phyloP scores from a whole-genome alignment of 2,329 filamentous ascomycete species.

The Xylariaceae sp. region DNA sequence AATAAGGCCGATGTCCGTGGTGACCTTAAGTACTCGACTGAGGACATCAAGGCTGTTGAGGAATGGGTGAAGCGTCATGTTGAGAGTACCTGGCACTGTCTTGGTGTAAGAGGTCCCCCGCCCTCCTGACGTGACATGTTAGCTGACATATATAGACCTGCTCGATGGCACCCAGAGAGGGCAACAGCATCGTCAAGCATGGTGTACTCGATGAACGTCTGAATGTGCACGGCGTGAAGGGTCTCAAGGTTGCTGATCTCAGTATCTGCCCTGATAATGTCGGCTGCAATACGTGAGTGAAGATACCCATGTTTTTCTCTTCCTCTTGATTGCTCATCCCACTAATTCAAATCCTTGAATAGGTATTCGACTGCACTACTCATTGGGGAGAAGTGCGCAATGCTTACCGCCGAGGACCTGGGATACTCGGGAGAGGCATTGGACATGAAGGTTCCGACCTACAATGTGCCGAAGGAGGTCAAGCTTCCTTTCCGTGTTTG shows the following conservation, averaged over 20 bases:
- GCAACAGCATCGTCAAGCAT: constrained; percentile 77
- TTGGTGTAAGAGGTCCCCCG: constrained; percentile 41
- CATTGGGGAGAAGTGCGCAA: constrained; percentile 71
- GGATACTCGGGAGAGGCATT: constrained; percentile 69
- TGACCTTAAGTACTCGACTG: constrained; percentile 61
- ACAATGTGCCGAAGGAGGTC: constrained; percentile 53
- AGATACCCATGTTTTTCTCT: neutral
- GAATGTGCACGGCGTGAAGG: constrained; percentile 73
- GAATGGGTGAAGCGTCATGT: constrained; percentile 69
- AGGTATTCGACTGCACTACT: constrained; percentile 67
- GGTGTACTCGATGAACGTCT: constrained; percentile 73
- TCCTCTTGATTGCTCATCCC: neutral
- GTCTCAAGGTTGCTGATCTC: constrained; percentile 72
- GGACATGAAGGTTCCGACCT: constrained; percentile 71
- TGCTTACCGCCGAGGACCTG: constrained; percentile 68
- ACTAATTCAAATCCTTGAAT: constrained; percentile 2
- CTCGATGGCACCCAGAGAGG: constrained; percentile 71
- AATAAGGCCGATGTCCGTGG: constrained; percentile 58
- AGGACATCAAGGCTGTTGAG: constrained; percentile 63
- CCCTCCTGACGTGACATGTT: neutral
- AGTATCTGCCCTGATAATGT: constrained; percentile 77
- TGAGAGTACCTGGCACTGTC: constrained; percentile 70
- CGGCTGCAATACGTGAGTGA: constrained; percentile 59
- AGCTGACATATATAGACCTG: constrained; percentile 48
- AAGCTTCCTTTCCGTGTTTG: constrained; percentile 39